Percentiles rank a stretch among this genome's conserved stretches.
Conservation (phyloP, 2,329 filamentous ascomycete genomes). For the Pseudogymnoascus sp. region DNA sequence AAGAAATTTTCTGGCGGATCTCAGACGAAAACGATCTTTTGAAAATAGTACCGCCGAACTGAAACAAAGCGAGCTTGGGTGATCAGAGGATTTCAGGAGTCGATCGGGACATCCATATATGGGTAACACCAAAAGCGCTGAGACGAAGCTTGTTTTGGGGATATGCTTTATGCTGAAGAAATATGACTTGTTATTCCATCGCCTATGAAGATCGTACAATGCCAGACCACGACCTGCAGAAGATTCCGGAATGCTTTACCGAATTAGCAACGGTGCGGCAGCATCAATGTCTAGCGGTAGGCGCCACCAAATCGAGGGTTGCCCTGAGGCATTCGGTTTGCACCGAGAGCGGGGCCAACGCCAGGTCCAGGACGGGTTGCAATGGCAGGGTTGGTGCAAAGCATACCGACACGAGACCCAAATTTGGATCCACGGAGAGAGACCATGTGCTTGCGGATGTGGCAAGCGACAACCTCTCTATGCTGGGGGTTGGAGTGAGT, state of each 20-base stretch:
- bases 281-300: constrained; percentile 44
- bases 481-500: constrained; percentile 82
- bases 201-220: constrained; percentile 26
- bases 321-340: constrained; percentile 47
- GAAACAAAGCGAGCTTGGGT: constrained; percentile 25
- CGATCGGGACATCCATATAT: constrained; percentile 30
- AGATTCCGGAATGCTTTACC: background rate
- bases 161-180: constrained; percentile 29
- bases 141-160: constrained; percentile 22
- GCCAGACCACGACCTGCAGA: constrained; percentile 22
- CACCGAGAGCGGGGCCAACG: constrained; percentile 57
- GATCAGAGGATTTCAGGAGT: constrained; percentile 26
- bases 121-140: constrained; percentile 29
- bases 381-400: constrained; percentile 91
- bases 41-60: constrained; percentile 16
- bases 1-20: constrained; percentile 28
- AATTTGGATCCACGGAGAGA: constrained; percentile 97
- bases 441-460: constrained; percentile 99
- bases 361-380: constrained; percentile 84
- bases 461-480: constrained; percentile 83
- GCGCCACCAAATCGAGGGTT: constrained; percentile 49
- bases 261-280: background rate
- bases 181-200: constrained; percentile 24
- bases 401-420: constrained; percentile 95
- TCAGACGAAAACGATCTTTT: constrained; percentile 18